Evolutionary conservation across 441 rosid genomes (phyloP).

Genomic region (Arabidopsis hybrid): DNA sequence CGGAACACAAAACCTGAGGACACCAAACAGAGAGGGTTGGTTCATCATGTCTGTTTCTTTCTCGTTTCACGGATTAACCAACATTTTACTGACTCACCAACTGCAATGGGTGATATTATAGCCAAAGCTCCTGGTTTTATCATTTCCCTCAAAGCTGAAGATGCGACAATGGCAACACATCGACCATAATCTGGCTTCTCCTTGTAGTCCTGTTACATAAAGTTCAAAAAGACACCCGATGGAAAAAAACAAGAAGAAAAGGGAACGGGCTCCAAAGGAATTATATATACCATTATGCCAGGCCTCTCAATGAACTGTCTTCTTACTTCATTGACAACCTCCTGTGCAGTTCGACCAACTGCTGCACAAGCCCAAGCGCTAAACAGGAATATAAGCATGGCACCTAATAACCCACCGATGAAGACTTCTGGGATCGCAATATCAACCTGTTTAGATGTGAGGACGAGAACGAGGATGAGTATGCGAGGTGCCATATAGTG

Average conservation of each 20-base stretch:
- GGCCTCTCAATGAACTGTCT: slow-evolving; percentile 98
- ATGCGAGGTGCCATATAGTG: background rate
- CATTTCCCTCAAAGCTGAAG: slow-evolving; percentile 96
- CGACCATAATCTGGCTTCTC: slow-evolving; percentile 98
- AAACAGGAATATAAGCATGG: slow-evolving; percentile 93
- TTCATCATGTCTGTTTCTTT: background rate
- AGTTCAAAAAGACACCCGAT: background rate
- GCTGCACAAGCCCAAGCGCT: slow-evolving; percentile 99
- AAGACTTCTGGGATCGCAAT: slow-evolving; percentile 97
- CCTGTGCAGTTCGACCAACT: slow-evolving; percentile 98
- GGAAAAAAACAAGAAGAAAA: background rate
- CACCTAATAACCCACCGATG: slow-evolving; percentile 88
- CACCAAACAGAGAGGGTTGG: slow-evolving; percentile 4
- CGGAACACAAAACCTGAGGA: slow-evolving; percentile 80
- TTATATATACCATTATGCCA: slow-evolving; percentile 85
- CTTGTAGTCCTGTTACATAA: slow-evolving; percentile 72
- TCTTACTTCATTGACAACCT: slow-evolving; percentile 97
- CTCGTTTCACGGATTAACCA: background rate
- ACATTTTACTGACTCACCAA: slow-evolving; percentile 58
- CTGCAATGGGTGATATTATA: slow-evolving; percentile 74
- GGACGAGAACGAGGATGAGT: slow-evolving; percentile 2
- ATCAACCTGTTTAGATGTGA: slow-evolving; percentile 71
- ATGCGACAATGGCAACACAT: slow-evolving; percentile 95
- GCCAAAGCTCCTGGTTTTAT: slow-evolving; percentile 97
- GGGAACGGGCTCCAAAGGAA: slow-evolving; percentile 8